Percentiles rank a stretch among this genome's conserved stretches.
Conservation (phyloP, 2,329 filamentous ascomycete genomes). For the Microthyrium microscopicum region DNA sequence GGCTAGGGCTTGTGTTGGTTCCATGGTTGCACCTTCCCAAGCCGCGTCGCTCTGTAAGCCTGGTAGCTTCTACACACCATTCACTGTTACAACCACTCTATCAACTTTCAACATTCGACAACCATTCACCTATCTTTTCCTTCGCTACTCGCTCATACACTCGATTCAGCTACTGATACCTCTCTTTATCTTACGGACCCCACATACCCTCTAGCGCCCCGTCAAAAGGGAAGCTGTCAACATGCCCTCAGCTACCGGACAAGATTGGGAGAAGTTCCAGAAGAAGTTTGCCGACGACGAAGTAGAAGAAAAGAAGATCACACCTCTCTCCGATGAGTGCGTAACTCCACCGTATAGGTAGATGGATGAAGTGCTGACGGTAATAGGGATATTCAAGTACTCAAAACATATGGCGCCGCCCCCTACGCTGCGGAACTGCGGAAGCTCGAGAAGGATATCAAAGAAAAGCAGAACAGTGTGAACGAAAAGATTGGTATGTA, state of each 20-base stretch:
- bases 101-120: no score
- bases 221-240: no score
- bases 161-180: no score
- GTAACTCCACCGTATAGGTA: conserved; percentile 18
- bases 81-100: no score
- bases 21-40: no score
- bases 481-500: conserved; percentile 81
- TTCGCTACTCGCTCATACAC: no score
- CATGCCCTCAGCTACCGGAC: conserved; percentile 87
- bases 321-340: conserved; percentile 88
- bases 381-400: conserved; percentile 85
- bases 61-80: no score
- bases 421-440: conserved; percentile 88
- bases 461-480: conserved; percentile 94
- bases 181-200: no score
- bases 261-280: conserved; percentile 96
- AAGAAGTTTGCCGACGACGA: conserved; percentile 96
- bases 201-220: no score
- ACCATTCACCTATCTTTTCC: no score
- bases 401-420: conserved; percentile 96
- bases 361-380: conserved; percentile 16
- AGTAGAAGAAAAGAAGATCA: conserved; percentile 98
- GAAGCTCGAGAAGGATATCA: conserved; percentile 98
- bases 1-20: no score
- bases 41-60: no score